These are phyloP conservation scores for Flammula alnicola DNA, from an alignment of 1,284 basidiomycete species.

Conservation along the genomic window DNA sequence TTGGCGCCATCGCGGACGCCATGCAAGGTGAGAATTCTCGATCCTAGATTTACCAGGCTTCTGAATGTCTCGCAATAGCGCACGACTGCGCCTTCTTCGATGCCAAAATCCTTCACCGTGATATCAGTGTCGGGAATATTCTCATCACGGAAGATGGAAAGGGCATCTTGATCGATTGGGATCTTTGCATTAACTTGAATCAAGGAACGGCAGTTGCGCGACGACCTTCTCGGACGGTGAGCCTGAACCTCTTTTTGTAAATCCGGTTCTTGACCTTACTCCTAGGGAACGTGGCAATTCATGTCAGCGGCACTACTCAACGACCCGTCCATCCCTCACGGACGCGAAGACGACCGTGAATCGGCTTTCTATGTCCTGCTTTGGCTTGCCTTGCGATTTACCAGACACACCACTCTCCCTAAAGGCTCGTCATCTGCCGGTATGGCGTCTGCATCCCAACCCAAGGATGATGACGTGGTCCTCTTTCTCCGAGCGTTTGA, in stretches of 20 bases:
- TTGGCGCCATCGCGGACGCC: constrained; percentile 16
- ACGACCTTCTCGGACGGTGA: not conserved
- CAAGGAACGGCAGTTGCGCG: not conserved
- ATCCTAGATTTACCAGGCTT: not conserved
- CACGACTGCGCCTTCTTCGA: constrained; percentile 11
- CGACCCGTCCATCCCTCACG: not conserved
- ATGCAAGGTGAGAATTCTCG: constrained; percentile 11
- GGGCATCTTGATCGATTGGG: constrained; percentile 17
- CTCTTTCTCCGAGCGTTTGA: constrained; percentile 4
- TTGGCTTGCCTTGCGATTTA: constrained; percentile 8
- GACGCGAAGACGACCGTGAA: constrained; percentile 7
- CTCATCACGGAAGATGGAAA: constrained; percentile 7
- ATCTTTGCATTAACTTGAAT: constrained; percentile 3
- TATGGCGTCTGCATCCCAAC: too few relatives aligned
- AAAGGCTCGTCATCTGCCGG: too few relatives aligned
- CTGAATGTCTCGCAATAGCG: constrained; percentile 1
- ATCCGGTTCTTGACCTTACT: not conserved
- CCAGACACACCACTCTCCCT: not conserved
- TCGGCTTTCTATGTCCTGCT: constrained; percentile 10
- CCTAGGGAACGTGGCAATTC: constrained; percentile 13
- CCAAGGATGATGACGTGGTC: too few relatives aligned
- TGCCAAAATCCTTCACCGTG: constrained; percentile 15
- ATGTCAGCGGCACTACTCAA: constrained; percentile 1
- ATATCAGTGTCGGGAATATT: constrained; percentile 19
- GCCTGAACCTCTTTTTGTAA: not conserved